Percentiles rank a stretch among this genome's conserved stretches.
Conservation (phyloP, 176 grass and related monocot genomes). For the Saccharum officinarum region DNA sequence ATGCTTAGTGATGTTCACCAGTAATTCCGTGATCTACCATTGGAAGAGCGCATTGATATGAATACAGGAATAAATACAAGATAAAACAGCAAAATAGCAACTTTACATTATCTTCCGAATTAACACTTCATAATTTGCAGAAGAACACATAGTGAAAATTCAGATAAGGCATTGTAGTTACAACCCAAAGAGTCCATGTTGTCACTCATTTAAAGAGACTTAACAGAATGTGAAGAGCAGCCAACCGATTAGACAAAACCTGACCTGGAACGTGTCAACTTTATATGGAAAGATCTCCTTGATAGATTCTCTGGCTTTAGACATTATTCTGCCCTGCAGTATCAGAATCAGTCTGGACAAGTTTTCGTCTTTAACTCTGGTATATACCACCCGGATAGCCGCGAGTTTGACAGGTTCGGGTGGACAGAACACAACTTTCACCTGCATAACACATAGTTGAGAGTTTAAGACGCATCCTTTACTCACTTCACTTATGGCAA, state of each 20-base stretch:
- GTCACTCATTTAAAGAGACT: background rate
- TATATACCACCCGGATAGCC: slow-evolving; percentile 50
- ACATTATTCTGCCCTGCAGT: slow-evolving; percentile 59
- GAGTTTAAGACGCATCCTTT: background rate
- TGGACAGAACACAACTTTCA: slow-evolving; percentile 66
- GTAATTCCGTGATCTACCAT: slow-evolving; percentile 79
- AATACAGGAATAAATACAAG: background rate
- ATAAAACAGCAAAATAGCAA: slow-evolving; percentile 25
- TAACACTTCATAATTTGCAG: background rate
- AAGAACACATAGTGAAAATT: slow-evolving; percentile 16
- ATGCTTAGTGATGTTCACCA: slow-evolving; percentile 89
- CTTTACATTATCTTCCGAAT: background rate
- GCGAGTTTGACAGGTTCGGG: slow-evolving; percentile 64
- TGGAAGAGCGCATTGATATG: background rate
- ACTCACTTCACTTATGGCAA: background rate
- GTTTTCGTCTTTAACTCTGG: slow-evolving; percentile 33
- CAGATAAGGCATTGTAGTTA: background rate
- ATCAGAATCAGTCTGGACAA: slow-evolving; percentile 66
- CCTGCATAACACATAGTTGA: slow-evolving; percentile 52
- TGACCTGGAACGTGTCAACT: slow-evolving; percentile 79
- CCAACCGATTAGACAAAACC: slow-evolving; percentile 14
- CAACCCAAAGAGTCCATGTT: background rate
- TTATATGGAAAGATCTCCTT: slow-evolving; percentile 78
- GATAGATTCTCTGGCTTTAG: slow-evolving; percentile 58
- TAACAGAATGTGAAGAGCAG: background rate